These are phyloP conservation scores for Talaromyces sp. DNA, from an alignment of 2,329 filamentous ascomycete species.

Conservation along the genomic window DNA sequence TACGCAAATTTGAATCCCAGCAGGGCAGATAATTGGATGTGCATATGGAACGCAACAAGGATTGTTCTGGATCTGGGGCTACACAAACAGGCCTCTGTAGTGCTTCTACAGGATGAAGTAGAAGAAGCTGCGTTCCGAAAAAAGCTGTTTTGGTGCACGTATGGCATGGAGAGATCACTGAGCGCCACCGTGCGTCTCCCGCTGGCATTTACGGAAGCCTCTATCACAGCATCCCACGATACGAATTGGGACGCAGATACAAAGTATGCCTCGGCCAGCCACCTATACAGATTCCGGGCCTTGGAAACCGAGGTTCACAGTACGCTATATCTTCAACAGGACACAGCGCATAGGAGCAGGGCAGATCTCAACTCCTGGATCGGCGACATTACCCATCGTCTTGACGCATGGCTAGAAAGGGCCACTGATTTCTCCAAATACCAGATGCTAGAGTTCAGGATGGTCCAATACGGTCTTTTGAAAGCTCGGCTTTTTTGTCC, in stretches of 20 bases:
- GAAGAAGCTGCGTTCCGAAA: not conserved
- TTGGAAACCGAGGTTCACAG: not conserved
- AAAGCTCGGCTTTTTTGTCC: not conserved
- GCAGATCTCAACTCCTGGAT: not conserved
- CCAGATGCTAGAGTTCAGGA: not conserved
- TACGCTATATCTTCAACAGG: not conserved
- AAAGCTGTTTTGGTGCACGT: conserved; percentile 15
- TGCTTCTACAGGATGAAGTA: not conserved
- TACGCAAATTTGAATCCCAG: not conserved
- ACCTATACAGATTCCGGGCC: conserved; percentile 19
- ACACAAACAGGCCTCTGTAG: not conserved
- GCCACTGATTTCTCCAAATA: not conserved
- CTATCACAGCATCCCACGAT: conserved; percentile 1
- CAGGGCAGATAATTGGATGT: not conserved
- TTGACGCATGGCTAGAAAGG: not conserved
- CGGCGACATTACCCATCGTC: not conserved
- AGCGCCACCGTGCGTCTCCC: conserved; percentile 16
- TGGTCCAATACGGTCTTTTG: not conserved
- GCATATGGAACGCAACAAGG: not conserved
- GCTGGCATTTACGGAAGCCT: conserved; percentile 16
- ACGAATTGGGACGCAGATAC: conserved; percentile 1
- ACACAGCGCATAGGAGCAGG: not conserved
- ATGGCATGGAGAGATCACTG: conserved; percentile 18
- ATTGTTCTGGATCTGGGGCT: not conserved
- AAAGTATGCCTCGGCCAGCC: conserved; percentile 21